Evolutionary conservation across 805 yeast genomes (phyloP).

Genomic region (Metschnikowia dekortorum): DNA sequence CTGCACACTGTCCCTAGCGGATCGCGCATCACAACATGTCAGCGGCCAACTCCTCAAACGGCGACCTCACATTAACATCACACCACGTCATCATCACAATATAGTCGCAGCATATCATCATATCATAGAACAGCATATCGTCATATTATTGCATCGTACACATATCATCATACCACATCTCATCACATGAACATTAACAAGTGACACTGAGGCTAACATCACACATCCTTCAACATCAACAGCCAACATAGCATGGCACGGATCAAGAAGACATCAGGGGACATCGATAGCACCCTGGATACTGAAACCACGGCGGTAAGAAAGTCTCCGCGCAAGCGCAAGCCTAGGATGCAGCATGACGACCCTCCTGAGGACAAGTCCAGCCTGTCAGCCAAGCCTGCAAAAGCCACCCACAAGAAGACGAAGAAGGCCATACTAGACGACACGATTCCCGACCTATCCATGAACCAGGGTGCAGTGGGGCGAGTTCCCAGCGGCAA

Average conservation of each 20-base stretch:
- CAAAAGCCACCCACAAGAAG: neutral
- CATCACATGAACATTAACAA: no score
- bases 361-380: neutral
- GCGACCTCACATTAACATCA: no score
- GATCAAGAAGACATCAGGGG: neutral
- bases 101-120: no score
- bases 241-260: neutral
- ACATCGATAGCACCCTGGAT: neutral
- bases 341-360: neutral
- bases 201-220: no score
- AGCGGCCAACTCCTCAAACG: no score
- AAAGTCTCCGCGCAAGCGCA: slow-evolving; percentile 2
- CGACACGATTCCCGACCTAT: neutral
- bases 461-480: neutral
- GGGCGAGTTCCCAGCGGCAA: neutral
- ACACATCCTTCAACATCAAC: no score
- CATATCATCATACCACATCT: neutral
- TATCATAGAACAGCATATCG: no score
- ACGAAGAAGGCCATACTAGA: neutral
- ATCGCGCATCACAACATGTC: neutral
- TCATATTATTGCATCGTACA: no score
- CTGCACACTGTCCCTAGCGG: neutral
- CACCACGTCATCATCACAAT: no score
- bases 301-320: neutral
- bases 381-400: neutral